Conservation (phyloP, 805 yeast species). For the Barnettozyma siamensis region DNA sequence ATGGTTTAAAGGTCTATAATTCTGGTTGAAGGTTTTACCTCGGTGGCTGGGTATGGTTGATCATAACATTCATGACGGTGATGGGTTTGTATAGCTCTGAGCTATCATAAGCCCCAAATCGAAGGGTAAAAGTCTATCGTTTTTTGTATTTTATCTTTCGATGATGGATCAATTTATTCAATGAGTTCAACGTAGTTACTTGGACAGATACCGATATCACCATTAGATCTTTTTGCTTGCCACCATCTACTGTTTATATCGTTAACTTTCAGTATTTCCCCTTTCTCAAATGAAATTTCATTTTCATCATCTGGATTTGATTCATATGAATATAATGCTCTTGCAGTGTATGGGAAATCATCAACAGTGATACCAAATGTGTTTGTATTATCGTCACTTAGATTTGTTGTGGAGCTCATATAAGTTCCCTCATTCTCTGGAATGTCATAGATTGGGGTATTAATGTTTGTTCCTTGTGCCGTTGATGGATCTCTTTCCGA, state of each 20-base stretch:
- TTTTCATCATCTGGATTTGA: slow-evolving; percentile 92
- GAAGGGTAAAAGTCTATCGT: too few species aligned
- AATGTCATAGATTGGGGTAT: slow-evolving; percentile 16
- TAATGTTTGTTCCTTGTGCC: slow-evolving; percentile 1
- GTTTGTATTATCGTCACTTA: slow-evolving; percentile 12
- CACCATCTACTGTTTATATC: slow-evolving; percentile 98
- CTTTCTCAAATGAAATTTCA: slow-evolving; percentile 85
- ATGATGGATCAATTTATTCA: slow-evolving; percentile 24
- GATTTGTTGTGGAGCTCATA: slow-evolving; percentile 14
- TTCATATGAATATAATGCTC: slow-evolving; percentile 78
- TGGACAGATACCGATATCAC: slow-evolving; percentile 95
- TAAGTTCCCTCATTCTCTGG: slow-evolving; percentile 17
- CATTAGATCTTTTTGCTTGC: slow-evolving; percentile 88
- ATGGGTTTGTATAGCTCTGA: too few species aligned
- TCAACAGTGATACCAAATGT: slow-evolving; percentile 10
- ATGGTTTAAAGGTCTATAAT: too few species aligned
- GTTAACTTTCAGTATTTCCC: slow-evolving; percentile 85
- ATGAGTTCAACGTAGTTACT: slow-evolving; percentile 84
- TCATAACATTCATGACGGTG: not conserved
- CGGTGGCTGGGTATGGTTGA: not conserved
- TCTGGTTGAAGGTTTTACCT: too few species aligned
- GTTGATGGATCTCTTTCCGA: slow-evolving; percentile 17
- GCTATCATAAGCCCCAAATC: too few species aligned
- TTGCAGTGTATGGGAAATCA: slow-evolving; percentile 74
- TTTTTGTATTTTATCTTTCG: too few species aligned